phyloP scores from a whole-genome alignment of 2,329 filamentous ascomycete genomes.

The Ophiocordyceps australis region DNA sequence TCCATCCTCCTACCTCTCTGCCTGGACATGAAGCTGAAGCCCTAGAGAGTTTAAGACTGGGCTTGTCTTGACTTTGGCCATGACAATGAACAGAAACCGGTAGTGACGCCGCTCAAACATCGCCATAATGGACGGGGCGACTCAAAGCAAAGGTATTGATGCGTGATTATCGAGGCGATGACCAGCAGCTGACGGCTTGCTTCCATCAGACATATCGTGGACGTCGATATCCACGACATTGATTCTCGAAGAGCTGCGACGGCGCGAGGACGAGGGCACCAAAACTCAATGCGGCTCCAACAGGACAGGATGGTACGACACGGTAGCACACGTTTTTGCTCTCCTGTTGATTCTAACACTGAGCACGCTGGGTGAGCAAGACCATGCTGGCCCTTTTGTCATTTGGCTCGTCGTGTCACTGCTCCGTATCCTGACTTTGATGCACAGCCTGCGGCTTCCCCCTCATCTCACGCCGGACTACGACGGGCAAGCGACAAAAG shows the following conservation, averaged over 20 bases:
- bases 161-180: too few species aligned
- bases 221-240: slow-evolving; percentile 31
- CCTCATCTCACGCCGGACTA: slow-evolving; percentile 40
- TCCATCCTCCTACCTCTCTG: too few species aligned
- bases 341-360: slow-evolving; percentile 45
- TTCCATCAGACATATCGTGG: slow-evolving; percentile 15
- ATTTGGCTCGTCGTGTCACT: slow-evolving; percentile 1
- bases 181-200: neutral
- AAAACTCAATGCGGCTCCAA: slow-evolving; percentile 34
- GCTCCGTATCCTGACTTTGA: neutral
- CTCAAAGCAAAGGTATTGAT: too few species aligned
- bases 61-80: too few species aligned
- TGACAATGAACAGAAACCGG: too few species aligned
- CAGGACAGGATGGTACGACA: slow-evolving; percentile 41
- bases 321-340: slow-evolving; percentile 47
- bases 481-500: slow-evolving; percentile 36
- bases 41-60: too few species aligned
- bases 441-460: slow-evolving; percentile 44
- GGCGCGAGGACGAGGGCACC: slow-evolving; percentile 21
- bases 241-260: slow-evolving; percentile 32
- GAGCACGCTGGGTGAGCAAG: slow-evolving; percentile 31
- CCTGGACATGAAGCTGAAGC: too few species aligned
- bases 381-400: neutral
- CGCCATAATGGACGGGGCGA: too few species aligned
- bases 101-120: too few species aligned